Evolutionary conservation across 805 yeast genomes (phyloP), one percentile per base, ranked within the genome.

Genomic region (Candida boleticola): DNA sequence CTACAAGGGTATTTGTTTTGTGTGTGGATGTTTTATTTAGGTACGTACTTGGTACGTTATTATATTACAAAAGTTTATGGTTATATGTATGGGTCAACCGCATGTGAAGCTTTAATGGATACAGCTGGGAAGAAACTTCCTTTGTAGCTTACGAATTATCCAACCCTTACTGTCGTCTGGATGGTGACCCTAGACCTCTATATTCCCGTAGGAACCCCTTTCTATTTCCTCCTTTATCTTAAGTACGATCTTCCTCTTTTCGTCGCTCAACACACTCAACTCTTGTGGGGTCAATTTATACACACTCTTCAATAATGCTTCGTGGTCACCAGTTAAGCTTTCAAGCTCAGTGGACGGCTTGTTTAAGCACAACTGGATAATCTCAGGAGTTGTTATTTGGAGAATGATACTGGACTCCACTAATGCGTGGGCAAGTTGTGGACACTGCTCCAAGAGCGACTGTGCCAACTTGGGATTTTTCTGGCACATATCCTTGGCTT

Each of bases 401-500:
- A 64, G 51, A 42, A 68, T 45, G 21, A 68, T 47, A 14, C 88
- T 63, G 1, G 82, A 70, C 55, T 90, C 97, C 2, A 89, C 92
- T 22, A 88, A 67, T 0, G 96, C 93, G 59, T 82, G 89, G 1
- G 87, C 67, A 36, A 92, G 68, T 59, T 92, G 97, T 0, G 97
- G 97, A 44, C 82, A 80, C 48, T 78, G 78, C 21, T 73, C 73
- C 14, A 90, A 65, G 26, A 90, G 64, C 31, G 74, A 75, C 39
- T 68, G 74, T 68, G 85, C 80, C 44, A 80, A 63, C 4, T 70
- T 71, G 0, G 87, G 85, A 44, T 82, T 74, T 21, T 71, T 72
- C 3, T 62, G 58, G 2, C 84, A 65, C 79, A 86, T 78, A 17
- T 66, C 58, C 52, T 81, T 77, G 13, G 86, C 73, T 47, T 85